Conservation (phyloP, 2,329 filamentous ascomycete species). For the Tolypocladium capitatum region DNA sequence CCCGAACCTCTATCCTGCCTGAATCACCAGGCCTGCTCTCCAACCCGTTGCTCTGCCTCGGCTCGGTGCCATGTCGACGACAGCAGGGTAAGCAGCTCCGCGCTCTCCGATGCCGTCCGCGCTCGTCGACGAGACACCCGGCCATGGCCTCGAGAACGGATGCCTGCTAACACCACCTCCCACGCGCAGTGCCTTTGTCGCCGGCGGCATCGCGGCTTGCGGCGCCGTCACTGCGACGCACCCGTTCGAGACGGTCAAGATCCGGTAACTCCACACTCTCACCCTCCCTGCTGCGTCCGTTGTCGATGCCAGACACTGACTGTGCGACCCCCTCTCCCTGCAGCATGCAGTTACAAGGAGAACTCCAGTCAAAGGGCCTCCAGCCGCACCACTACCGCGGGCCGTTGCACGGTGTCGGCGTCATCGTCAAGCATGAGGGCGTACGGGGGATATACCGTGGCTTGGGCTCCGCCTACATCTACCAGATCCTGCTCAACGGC, state of each 20-base stretch:
- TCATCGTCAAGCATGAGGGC: constrained; percentile 87
- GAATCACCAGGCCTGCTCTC: neutral
- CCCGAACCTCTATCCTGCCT: neutral
- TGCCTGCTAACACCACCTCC: constrained; percentile 5
- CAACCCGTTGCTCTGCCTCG: neutral
- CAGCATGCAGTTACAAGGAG: constrained; percentile 90
- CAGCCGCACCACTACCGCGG: constrained; percentile 83
- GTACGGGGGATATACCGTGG: constrained; percentile 75
- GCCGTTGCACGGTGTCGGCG: constrained; percentile 77
- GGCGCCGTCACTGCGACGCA: constrained; percentile 96
- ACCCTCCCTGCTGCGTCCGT: neutral
- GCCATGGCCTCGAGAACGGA: neutral
- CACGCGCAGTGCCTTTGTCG: constrained; percentile 64
- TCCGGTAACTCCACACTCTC: constrained; percentile 48
- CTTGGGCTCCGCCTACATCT: constrained; percentile 84
- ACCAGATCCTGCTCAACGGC: constrained; percentile 92
- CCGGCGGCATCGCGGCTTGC: constrained; percentile 91
- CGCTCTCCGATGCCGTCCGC: neutral
- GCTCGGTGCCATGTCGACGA: constrained; percentile 17
- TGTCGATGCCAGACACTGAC: neutral
- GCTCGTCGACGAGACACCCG: constrained; percentile 5
- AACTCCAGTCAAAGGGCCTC: constrained; percentile 75
- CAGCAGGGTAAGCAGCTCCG: constrained; percentile 20
- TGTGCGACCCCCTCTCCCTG: neutral
- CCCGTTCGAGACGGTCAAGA: constrained; percentile 98